Evolutionary conservation across 2,329 filamentous ascomycete species (phyloP).

Genomic region (Aureobasidium sp.): DNA sequence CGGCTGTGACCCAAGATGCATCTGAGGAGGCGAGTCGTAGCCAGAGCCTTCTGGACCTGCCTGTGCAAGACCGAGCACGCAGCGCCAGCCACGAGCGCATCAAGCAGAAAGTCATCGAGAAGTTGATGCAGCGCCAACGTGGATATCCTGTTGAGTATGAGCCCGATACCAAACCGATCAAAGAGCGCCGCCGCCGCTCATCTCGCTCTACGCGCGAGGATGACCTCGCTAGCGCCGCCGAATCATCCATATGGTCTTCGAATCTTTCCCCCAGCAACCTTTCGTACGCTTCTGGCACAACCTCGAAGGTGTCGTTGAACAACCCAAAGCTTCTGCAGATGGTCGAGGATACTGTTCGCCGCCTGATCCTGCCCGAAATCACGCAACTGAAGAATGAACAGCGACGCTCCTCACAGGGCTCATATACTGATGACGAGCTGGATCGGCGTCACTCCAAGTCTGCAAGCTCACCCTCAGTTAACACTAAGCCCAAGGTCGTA

Average conservation of each 20-base stretch:
- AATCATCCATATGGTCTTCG: slow-evolving; percentile 56
- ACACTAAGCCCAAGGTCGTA: slow-evolving; percentile 52
- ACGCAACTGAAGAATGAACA: slow-evolving; percentile 87
- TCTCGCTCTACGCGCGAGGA: slow-evolving; percentile 47
- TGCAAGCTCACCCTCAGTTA: slow-evolving; percentile 52
- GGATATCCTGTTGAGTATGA: slow-evolving; percentile 33
- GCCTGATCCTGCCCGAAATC: slow-evolving; percentile 83
- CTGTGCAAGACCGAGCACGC: slow-evolving; percentile 47
- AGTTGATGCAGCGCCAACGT: slow-evolving; percentile 47
- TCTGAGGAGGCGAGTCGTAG: slow-evolving; percentile 28
- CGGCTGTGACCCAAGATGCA: slow-evolving; percentile 43
- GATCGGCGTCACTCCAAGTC: slow-evolving; percentile 51
- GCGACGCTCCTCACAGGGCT: slow-evolving; percentile 59
- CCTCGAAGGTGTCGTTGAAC: slow-evolving; percentile 63
- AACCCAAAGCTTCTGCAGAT: slow-evolving; percentile 86
- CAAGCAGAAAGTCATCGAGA: slow-evolving; percentile 61
- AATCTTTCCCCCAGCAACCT: slow-evolving; percentile 47
- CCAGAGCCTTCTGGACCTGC: slow-evolving; percentile 44
- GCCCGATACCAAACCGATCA: slow-evolving; percentile 23
- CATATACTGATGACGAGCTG: slow-evolving; percentile 45
- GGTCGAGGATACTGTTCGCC: slow-evolving; percentile 85
- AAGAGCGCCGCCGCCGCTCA: slow-evolving; percentile 25
- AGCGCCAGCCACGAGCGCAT: slow-evolving; percentile 60
- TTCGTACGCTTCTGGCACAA: slow-evolving; percentile 49
- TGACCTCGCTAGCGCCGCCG: slow-evolving; percentile 43